These are phyloP conservation scores for Mycosarcoma maydis DNA, from an alignment of 1,284 basidiomycete genomes.

Conservation along the genomic window DNA sequence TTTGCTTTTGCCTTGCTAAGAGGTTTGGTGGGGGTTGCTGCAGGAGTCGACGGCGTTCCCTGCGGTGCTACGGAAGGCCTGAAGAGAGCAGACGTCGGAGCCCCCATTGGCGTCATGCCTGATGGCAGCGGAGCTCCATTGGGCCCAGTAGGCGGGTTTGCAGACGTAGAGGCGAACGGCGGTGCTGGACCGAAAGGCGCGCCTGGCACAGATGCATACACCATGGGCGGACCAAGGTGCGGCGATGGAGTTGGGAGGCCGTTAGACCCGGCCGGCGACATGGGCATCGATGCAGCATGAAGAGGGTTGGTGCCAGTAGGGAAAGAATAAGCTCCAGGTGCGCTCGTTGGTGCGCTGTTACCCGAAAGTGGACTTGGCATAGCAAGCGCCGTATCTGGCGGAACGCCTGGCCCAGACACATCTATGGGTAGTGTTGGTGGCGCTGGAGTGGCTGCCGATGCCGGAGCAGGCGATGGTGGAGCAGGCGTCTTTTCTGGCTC, in stretches of 20 bases:
- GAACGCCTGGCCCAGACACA: slow-evolving; percentile 1
- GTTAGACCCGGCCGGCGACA: slow-evolving; percentile 10
- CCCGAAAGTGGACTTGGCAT: slow-evolving; percentile 14
- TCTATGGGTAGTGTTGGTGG: not conserved
- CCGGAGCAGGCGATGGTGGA: slow-evolving; percentile 11
- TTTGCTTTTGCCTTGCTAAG: slow-evolving; percentile 28
- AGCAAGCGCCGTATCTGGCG: slow-evolving; percentile 7
- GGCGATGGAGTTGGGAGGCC: slow-evolving; percentile 18
- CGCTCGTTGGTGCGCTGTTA: slow-evolving; percentile 21
- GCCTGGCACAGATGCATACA: slow-evolving; percentile 21
- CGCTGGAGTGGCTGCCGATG: slow-evolving; percentile 7
- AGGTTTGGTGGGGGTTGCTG: slow-evolving; percentile 22
- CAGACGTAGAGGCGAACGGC: slow-evolving; percentile 7
- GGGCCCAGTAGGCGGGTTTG: not conserved
- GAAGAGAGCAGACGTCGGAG: slow-evolving; percentile 10
- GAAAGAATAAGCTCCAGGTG: slow-evolving; percentile 29
- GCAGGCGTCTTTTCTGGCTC: slow-evolving; percentile 4
- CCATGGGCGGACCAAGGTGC: slow-evolving; percentile 3
- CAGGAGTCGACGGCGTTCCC: slow-evolving; percentile 23
- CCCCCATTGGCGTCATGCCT: slow-evolving; percentile 1
- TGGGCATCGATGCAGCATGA: slow-evolving; percentile 1
- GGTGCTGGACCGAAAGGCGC: slow-evolving; percentile 12
- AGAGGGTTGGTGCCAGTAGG: slow-evolving; percentile 10
- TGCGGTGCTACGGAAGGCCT: slow-evolving; percentile 12
- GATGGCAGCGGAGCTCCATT: slow-evolving; percentile 22